phyloP scores from a whole-genome alignment of 331 rosid species.

The Malus hybrid region DNA sequence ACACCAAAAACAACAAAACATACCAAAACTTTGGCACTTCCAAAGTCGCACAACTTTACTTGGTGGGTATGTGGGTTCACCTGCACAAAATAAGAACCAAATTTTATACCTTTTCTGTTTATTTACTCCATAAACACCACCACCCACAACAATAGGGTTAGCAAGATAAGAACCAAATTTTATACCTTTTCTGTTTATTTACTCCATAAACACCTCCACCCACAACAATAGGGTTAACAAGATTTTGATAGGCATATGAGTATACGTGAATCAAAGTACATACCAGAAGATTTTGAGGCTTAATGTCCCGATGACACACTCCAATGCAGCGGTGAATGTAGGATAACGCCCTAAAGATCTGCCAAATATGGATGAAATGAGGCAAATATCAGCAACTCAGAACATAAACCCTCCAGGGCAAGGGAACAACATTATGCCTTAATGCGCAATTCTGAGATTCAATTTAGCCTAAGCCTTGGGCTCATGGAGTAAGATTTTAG shows the following conservation, averaged over 20 bases:
- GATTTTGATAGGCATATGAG: background rate
- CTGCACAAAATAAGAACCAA: conserved; percentile 26
- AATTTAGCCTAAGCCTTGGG: background rate
- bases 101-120: background rate
- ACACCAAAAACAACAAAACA: conserved; percentile 6
- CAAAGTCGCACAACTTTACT: conserved; percentile 91
- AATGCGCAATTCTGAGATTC: background rate
- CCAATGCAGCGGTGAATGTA: conserved; percentile 92
- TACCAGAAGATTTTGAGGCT: conserved; percentile 96
- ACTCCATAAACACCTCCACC: background rate
- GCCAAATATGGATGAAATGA: conserved; percentile 20
- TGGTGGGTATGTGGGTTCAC: conserved; percentile 99
- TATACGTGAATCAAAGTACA: background rate
- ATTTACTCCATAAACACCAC: background rate
- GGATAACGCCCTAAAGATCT: conserved; percentile 88
- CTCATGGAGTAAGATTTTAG: background rate
- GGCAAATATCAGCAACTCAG: background rate
- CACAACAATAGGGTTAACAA: background rate
- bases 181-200: background rate
- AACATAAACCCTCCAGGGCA: background rate
- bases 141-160: background rate
- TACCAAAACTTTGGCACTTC: conserved; percentile 98
- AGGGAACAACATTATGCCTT: background rate
- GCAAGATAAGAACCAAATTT: background rate
- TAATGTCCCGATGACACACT: conserved; percentile 94